phyloP scores from a whole-genome alignment of 495 filamentous ascomycete genomes.

The Talaromyces adpressus region DNA sequence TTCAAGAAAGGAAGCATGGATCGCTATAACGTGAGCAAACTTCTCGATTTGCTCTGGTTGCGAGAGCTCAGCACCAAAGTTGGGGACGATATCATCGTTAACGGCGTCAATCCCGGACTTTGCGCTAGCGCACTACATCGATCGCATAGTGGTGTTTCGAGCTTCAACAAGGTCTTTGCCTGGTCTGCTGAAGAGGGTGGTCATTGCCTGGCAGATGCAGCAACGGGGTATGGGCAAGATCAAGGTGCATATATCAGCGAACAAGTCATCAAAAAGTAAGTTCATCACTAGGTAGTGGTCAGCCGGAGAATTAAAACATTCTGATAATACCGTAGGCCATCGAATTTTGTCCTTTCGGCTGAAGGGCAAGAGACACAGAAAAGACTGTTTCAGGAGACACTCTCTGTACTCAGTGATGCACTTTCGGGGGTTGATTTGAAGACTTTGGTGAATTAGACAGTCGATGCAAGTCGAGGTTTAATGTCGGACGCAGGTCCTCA shows the following conservation, averaged over 20 bases:
- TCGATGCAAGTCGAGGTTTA: not conserved
- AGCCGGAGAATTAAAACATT: not conserved
- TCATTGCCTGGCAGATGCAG: not conserved
- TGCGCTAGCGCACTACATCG: not conserved
- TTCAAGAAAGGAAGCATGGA: not conserved
- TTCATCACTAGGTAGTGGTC: not conserved
- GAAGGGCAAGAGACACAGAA: not conserved
- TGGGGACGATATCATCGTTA: not conserved
- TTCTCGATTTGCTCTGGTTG: not conserved
- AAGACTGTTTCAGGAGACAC: not conserved
- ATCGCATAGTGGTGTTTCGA: not conserved
- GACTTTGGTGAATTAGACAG: not conserved
- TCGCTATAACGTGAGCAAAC: not conserved
- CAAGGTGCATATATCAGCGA: not conserved
- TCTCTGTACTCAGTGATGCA: not conserved
- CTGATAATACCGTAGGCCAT: not conserved
- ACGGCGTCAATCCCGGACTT: not conserved
- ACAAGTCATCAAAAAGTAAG: conserved; percentile 7
- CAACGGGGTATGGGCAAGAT: not conserved
- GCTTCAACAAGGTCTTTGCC: not conserved
- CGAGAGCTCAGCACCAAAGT: not conserved
- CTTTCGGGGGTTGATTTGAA: not conserved
- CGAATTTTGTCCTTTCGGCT: not conserved
- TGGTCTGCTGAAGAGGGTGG: not conserved
- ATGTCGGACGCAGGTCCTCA: not conserved